A percentile compares a stretch with the other conserved stretches of the same genome.
Evolutionary conservation across 306 rosid species (phyloP).

Genomic region (Dalbergia oliveri): DNA sequence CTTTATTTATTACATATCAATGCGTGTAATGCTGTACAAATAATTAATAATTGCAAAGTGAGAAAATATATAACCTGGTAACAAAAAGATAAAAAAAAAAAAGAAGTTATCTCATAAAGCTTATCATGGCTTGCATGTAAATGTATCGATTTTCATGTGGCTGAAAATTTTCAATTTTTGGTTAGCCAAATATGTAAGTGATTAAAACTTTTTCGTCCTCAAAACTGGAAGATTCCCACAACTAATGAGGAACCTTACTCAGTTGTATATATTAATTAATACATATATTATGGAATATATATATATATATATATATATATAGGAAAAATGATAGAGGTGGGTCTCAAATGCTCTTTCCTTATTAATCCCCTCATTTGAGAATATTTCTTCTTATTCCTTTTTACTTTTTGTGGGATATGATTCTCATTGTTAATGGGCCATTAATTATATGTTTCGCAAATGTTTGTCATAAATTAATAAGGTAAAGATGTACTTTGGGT

Average conservation of each 20-base stretch:
- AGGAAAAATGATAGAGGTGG: constrained; percentile 28
- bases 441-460: constrained; percentile 24
- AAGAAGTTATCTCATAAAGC: not conserved
- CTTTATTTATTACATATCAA: not conserved
- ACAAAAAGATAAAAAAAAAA: not conserved
- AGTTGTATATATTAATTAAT: not conserved
- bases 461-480: constrained; percentile 29
- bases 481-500: constrained; percentile 44
- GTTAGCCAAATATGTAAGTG: constrained; percentile 17
- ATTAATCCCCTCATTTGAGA: constrained; percentile 24
- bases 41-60: not conserved
- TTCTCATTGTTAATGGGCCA: constrained; percentile 28
- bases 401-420: constrained; percentile 36
- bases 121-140: not conserved
- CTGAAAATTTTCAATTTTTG: not conserved
- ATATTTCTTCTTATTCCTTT: constrained; percentile 7
- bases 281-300: constrained; percentile 6
- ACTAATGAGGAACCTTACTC: constrained; percentile 37
- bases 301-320: not conserved
- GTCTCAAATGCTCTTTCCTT: constrained; percentile 20
- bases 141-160: not conserved
- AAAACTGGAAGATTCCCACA: not conserved
- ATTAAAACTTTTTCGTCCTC: not conserved
- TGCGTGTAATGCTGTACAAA: not conserved
- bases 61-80: not conserved